Evolutionary conservation across 345 rosid species (phyloP).

Genomic region (Pugionium cornutum): DNA sequence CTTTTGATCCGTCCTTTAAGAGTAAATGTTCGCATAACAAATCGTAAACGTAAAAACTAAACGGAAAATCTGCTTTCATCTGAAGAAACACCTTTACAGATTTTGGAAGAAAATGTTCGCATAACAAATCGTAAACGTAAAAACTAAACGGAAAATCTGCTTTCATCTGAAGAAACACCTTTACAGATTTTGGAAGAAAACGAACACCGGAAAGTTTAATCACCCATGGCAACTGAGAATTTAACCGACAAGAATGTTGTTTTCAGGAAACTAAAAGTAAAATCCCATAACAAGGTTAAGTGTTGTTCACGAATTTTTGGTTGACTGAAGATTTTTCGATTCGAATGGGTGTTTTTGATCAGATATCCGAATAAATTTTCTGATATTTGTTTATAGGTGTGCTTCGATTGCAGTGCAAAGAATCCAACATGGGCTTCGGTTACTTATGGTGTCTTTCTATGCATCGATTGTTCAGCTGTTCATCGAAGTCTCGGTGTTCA

Average conservation of each 20-base stretch:
- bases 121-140: not conserved
- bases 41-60: too few relatives aligned
- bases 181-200: not conserved
- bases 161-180: not conserved
- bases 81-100: too few relatives aligned
- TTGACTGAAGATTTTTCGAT: not conserved
- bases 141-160: not conserved
- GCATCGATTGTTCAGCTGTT: slow-evolving; percentile 97
- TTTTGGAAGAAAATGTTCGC: too few relatives aligned
- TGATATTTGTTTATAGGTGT: slow-evolving; percentile 50
- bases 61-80: too few relatives aligned
- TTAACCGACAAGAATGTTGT: slow-evolving; percentile 65
- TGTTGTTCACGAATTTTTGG: not conserved
- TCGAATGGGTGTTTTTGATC: slow-evolving; percentile 13
- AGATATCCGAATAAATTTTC: slow-evolving; percentile 9
- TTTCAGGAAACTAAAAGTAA: slow-evolving; percentile 82
- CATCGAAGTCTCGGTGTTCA: slow-evolving; percentile 97
- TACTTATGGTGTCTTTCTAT: slow-evolving; percentile 91
- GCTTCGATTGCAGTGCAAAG: slow-evolving; percentile 95
- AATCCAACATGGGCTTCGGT: slow-evolving; percentile 98
- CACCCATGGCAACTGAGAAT: slow-evolving; percentile 61
- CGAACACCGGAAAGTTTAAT: not conserved
- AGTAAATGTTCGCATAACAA: too few relatives aligned
- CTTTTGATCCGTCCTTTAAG: too few relatives aligned
- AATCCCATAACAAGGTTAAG: slow-evolving; percentile 84